Conservation (phyloP, 208 protist genomes). For the Trypanosoma congolense region DNA sequence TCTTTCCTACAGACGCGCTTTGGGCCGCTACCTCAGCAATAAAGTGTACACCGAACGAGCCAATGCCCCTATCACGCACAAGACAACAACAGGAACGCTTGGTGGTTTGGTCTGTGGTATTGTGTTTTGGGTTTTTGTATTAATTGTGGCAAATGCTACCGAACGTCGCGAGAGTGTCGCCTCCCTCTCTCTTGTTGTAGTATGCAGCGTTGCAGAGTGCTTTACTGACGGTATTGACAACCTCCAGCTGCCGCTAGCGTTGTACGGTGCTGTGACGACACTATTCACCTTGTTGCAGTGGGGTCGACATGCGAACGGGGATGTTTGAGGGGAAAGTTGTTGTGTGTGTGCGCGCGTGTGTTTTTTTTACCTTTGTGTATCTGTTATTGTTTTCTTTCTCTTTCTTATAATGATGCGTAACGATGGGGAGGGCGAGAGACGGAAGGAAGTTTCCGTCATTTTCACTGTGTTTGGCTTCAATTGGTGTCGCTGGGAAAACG, state of each 20-base stretch:
- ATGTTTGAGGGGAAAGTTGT: no score
- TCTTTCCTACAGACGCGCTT: conserved; percentile 44
- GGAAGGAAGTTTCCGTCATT: no score
- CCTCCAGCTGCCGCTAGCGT: conserved; percentile 81
- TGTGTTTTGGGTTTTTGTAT: conserved; percentile 64
- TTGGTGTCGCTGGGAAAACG: no score
- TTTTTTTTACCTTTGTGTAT: no score
- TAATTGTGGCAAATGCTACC: conserved; percentile 18
- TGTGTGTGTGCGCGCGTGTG: no score
- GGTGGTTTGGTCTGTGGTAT: conserved; percentile 66
- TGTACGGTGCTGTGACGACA: conserved; percentile 61
- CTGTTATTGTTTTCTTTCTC: no score
- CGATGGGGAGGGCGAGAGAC: no score
- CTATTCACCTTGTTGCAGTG: conserved; percentile 57
- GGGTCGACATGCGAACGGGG: no score
- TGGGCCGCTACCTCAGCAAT: conserved; percentile 77
- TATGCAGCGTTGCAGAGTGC: conserved; percentile 76
- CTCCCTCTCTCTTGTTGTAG: conserved; percentile 61
- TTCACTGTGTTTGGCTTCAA: no score
- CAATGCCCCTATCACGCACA: conserved; percentile 84
- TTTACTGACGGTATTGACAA: conserved; percentile 89
- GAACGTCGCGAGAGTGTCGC: conserved; percentile 11
- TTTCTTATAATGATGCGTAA: no score
- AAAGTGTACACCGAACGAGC: conserved; percentile 65
- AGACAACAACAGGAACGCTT: conserved; percentile 82